Evolutionary conservation across 2,329 filamentous ascomycete species (phyloP).

Genomic region (Chaetomium globosum): DNA sequence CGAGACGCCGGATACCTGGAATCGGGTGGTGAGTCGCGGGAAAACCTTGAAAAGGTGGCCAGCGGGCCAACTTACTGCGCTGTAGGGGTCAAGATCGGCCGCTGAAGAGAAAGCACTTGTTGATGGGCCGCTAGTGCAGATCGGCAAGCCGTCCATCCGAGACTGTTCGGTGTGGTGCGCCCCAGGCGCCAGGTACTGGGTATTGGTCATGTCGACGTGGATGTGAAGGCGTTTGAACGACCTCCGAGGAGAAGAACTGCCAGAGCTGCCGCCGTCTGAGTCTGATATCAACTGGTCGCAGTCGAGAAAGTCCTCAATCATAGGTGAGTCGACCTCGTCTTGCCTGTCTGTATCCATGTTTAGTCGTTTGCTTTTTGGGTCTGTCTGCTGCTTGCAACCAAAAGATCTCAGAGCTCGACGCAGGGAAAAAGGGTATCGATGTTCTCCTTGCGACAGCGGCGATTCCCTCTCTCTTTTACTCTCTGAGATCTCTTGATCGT

Average conservation of each 20-base stretch:
- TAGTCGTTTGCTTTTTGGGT: conserved; percentile 10
- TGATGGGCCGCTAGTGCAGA: conserved; percentile 30
- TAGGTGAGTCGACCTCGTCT: conserved; percentile 26
- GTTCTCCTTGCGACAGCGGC: background rate
- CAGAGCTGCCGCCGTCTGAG: conserved; percentile 27
- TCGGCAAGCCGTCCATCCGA: conserved; percentile 32
- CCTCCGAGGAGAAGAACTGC: conserved; percentile 25
- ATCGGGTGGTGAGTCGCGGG: conserved; percentile 25
- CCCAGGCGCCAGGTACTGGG: conserved; percentile 37
- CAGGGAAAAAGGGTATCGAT: background rate
- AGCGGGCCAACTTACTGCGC: conserved; percentile 32
- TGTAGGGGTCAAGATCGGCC: conserved; percentile 34
- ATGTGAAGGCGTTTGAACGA: conserved; percentile 35
- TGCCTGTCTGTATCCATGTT: conserved; percentile 33
- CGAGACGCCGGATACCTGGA: conserved; percentile 41
- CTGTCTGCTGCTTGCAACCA: background rate
- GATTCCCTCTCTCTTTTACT: background rate
- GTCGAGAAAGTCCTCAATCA: conserved; percentile 34
- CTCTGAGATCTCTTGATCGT: background rate
- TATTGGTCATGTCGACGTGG: conserved; percentile 39
- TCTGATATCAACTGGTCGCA: conserved; percentile 31
- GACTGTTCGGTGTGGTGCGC: conserved; percentile 32
- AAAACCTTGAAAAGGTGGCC: background rate
- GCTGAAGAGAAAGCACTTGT: conserved; percentile 32
- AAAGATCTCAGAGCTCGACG: background rate